Evolutionary conservation across 1,284 basidiomycete species (phyloP).

Genomic region (Thelephora terrestris): DNA sequence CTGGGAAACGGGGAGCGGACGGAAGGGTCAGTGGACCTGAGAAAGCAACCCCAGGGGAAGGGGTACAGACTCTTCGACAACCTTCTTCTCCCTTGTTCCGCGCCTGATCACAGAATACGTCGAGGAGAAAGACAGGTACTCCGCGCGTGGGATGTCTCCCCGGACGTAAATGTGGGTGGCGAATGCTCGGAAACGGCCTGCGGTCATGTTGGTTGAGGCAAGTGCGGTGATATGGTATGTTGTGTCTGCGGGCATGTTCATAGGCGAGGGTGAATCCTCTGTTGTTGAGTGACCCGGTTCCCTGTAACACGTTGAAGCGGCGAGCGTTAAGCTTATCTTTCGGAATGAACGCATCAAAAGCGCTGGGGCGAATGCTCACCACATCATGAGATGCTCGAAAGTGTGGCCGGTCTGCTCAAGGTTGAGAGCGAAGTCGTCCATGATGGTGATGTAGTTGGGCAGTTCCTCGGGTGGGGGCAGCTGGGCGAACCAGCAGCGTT

Average conservation of each 20-base stretch:
- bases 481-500: neutral
- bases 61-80: constrained; percentile 1
- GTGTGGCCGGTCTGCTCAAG: neutral
- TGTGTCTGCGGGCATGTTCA: neutral
- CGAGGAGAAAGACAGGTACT: neutral
- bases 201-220: neutral
- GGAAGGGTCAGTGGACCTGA: too few relatives aligned
- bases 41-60: neutral
- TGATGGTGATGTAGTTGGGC: neutral
- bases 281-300: neutral
- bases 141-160: neutral
- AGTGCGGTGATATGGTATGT: constrained; percentile 1
- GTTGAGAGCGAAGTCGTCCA: neutral
- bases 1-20: too few relatives aligned
- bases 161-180: constrained; percentile 1
- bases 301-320: neutral
- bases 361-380: neutral
- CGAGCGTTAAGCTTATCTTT: neutral
- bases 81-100: neutral
- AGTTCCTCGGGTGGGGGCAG: neutral
- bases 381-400: neutral
- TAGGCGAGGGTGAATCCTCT: neutral
- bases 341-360: neutral
- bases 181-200: neutral
- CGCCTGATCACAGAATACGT: neutral